Evolutionary conservation across 2,329 filamentous ascomycete genomes (phyloP).

Genomic region (Cryphonectria nitschkei): DNA sequence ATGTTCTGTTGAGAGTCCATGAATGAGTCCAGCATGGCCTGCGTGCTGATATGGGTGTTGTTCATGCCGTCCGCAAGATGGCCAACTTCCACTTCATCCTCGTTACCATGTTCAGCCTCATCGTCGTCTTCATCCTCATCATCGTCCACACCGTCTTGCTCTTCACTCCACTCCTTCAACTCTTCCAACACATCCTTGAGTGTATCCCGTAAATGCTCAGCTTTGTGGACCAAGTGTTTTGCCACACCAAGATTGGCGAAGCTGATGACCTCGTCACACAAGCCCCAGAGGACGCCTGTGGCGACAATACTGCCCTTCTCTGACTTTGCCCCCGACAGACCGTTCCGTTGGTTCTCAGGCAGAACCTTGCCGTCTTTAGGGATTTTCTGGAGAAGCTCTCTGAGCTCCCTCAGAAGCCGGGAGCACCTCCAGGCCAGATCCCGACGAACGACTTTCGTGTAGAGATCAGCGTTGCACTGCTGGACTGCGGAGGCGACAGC

Average conservation of each 20-base stretch:
- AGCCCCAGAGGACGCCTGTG: constrained; percentile 82
- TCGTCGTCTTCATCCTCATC: constrained; percentile 54
- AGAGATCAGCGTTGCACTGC: constrained; percentile 62
- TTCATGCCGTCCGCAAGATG: constrained; percentile 36
- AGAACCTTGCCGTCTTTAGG: constrained; percentile 60
- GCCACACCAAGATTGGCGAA: constrained; percentile 70
- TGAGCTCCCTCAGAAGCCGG: constrained; percentile 65
- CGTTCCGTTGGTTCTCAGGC: constrained; percentile 50
- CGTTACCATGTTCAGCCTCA: constrained; percentile 43
- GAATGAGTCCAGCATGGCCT: constrained; percentile 68
- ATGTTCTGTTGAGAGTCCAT: constrained; percentile 67
- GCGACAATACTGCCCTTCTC: constrained; percentile 61
- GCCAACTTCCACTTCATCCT: constrained; percentile 52
- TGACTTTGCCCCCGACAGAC: constrained; percentile 37
- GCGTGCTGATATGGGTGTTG: constrained; percentile 44
- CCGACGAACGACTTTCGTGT: constrained; percentile 64
- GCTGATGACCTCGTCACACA: constrained; percentile 73
- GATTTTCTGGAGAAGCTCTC: constrained; percentile 62
- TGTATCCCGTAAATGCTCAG: constrained; percentile 73
- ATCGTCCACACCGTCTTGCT: constrained; percentile 65
- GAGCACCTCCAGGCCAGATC: constrained; percentile 66
- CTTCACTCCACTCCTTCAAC: constrained; percentile 84
- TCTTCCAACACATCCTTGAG: constrained; percentile 84
- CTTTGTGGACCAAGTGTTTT: constrained; percentile 71
- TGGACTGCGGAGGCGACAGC: constrained; percentile 73